Conservation (phyloP, 1,284 basidiomycete species). For the Vanrija humicola region DNA sequence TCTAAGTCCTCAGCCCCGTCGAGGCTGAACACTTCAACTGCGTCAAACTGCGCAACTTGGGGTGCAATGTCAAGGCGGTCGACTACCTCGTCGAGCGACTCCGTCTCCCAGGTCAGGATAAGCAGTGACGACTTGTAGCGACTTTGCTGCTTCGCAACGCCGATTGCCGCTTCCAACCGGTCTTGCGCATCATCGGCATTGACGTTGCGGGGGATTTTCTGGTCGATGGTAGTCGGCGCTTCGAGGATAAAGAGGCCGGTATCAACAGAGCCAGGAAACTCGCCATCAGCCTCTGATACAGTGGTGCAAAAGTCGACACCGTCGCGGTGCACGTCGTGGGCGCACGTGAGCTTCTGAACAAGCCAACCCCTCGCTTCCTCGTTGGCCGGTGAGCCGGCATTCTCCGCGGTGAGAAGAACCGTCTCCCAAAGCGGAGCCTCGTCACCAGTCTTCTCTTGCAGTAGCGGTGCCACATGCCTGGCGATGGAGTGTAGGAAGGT, state of each 20-base stretch:
- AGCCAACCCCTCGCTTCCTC: conserved; percentile 31
- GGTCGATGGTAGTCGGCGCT: conserved; percentile 18
- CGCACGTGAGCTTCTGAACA: conserved; percentile 21
- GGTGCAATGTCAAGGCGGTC: conserved; percentile 26
- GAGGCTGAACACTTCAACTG: conserved; percentile 25
- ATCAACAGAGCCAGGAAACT: conserved; percentile 12
- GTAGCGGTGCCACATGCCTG: conserved; percentile 24
- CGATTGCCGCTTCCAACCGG: conserved; percentile 21
- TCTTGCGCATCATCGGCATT: conserved; percentile 34
- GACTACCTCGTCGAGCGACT: conserved; percentile 29
- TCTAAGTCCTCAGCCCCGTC: conserved; percentile 29
- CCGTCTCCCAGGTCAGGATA: conserved; percentile 39
- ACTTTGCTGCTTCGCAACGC: conserved; percentile 14
- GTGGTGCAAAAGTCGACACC: conserved; percentile 20
- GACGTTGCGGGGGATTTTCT: background rate
- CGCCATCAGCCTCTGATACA: conserved; percentile 7
- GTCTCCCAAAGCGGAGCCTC: conserved; percentile 11
- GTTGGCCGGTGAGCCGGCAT: conserved; percentile 21
- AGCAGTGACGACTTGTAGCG: conserved; percentile 28
- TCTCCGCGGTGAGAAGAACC: conserved; percentile 14
- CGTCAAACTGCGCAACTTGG: conserved; percentile 21
- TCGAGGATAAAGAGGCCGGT: conserved; percentile 35
- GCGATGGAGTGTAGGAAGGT: conserved; percentile 34
- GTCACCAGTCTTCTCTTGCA: conserved; percentile 1
- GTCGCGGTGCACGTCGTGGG: conserved; percentile 9